Percentiles rank a stretch among this genome's conserved stretches.
phyloP scores from a whole-genome alignment of 2,329 filamentous ascomycete species.

The Arthrobotrys sphaeroides region DNA sequence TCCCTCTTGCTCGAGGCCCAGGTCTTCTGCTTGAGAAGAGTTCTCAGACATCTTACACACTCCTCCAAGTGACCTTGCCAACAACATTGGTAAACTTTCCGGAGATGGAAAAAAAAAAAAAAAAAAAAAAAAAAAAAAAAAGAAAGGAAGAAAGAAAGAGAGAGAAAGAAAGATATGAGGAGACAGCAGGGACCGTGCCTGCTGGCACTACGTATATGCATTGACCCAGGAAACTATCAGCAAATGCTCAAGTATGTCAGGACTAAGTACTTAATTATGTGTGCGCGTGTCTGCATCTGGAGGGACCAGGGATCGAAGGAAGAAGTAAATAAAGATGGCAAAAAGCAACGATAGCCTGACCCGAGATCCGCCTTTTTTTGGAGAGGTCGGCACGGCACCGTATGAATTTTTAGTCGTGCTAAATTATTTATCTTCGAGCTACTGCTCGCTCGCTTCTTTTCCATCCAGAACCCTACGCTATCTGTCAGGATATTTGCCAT shows the following conservation, averaged over 20 bases:
- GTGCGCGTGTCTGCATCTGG: conserved; percentile 10
- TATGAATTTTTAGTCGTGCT: conserved; percentile 36
- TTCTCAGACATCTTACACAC: neutral
- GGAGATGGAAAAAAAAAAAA: conserved; percentile 28
- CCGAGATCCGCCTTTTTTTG: conserved; percentile 50
- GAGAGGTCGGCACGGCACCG: conserved; percentile 46
- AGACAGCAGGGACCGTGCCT: neutral
- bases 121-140: conserved; percentile 1
- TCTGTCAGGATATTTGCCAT: conserved; percentile 49
- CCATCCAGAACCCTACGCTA: conserved; percentile 51
- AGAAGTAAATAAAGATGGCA: conserved; percentile 32
- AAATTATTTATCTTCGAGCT: conserved; percentile 55
- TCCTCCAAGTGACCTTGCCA: too few relatives aligned
- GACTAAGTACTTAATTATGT: neutral
- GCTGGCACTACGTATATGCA: too few relatives aligned
- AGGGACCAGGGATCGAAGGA: conserved; percentile 1
- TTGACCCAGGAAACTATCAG: too few relatives aligned
- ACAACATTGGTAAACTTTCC: conserved; percentile 33
- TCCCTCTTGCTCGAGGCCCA: too few relatives aligned
- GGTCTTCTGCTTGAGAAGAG: too few relatives aligned
- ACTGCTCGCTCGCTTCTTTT: conserved; percentile 52
- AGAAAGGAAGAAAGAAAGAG: neutral
- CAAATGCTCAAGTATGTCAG: too few relatives aligned
- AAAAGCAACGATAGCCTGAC: conserved; percentile 29
- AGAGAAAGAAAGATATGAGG: neutral